Evolutionary conservation across 73 alveolate genomes (phyloP).

Genomic region (Blepharisma stoltei): DNA sequence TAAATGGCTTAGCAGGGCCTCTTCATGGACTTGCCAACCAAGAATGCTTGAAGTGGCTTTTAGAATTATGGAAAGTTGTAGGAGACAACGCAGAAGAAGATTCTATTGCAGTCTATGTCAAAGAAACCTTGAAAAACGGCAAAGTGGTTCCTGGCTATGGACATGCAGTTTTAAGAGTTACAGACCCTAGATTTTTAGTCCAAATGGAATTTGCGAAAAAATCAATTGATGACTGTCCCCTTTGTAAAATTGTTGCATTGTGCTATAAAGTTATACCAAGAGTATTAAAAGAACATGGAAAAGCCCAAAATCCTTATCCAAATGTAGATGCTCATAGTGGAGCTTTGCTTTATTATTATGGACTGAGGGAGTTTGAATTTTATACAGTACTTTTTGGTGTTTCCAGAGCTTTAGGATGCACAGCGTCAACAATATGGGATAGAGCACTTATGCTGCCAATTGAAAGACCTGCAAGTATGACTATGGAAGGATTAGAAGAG

Average conservation of each 20-base stretch:
- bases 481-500: slow-evolving; percentile 49
- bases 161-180: slow-evolving; percentile 90
- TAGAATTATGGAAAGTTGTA: slow-evolving; percentile 38
- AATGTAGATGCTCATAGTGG: slow-evolving; percentile 94
- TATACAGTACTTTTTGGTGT: slow-evolving; percentile 90
- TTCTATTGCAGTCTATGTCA: slow-evolving; percentile 14
- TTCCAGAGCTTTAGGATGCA: slow-evolving; percentile 87
- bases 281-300: slow-evolving; percentile 60
- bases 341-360: slow-evolving; percentile 67
- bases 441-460: slow-evolving; percentile 85
- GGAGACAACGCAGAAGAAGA: slow-evolving; percentile 29
- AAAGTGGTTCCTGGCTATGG: slow-evolving; percentile 81
- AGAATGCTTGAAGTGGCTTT: slow-evolving; percentile 58
- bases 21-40: slow-evolving; percentile 92
- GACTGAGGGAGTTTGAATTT: slow-evolving; percentile 39
- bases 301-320: slow-evolving; percentile 90
- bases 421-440: slow-evolving; percentile 82
- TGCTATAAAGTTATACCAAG: slow-evolving; percentile 62
- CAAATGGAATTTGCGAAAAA: slow-evolving; percentile 64
- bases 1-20: slow-evolving; percentile 93
- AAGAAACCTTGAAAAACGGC: slow-evolving; percentile 37
- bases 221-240: slow-evolving; percentile 44
- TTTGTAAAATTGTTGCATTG: slow-evolving; percentile 51
- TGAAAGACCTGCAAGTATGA: slow-evolving; percentile 76
- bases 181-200: slow-evolving; percentile 86